Conservation (phyloP, 495 filamentous ascomycete genomes). For the Bryoglossum gracile region DNA sequence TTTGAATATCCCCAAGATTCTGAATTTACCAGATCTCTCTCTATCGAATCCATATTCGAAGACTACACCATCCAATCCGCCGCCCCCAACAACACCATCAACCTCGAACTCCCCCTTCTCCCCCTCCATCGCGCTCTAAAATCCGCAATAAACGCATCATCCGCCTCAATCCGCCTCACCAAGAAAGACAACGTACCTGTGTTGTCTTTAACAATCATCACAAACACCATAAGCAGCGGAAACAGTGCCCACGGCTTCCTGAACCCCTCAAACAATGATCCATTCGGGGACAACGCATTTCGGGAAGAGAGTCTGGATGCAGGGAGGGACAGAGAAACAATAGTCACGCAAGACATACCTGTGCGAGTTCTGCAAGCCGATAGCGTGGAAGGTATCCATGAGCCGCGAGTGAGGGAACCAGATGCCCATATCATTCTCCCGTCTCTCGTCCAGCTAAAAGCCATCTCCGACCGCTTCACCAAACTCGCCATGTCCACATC, state of each 20-base stretch:
- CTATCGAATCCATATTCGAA: constrained; percentile 78
- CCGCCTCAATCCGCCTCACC: constrained; percentile 79
- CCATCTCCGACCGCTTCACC: constrained; percentile 89
- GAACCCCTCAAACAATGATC: constrained; percentile 30
- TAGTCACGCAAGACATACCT: constrained; percentile 95
- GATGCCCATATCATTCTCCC: constrained; percentile 92
- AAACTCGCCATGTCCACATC: constrained; percentile 50
- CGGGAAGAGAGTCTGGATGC: constrained; percentile 42
- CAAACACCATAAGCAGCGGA: constrained; percentile 39
- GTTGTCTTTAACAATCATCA: constrained; percentile 76
- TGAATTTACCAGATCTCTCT: constrained; percentile 36
- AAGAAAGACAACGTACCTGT: constrained; percentile 84
- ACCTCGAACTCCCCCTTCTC: constrained; percentile 83
- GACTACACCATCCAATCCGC: constrained; percentile 82
- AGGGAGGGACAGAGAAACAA: constrained; percentile 63
- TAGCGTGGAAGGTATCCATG: constrained; percentile 76
- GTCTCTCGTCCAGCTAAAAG: constrained; percentile 73
- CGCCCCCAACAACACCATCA: constrained; percentile 73
- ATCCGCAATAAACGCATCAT: constrained; percentile 67
- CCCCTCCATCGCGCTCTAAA: constrained; percentile 79
- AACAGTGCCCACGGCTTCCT: constrained; percentile 23
- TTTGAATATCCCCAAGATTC: not conserved
- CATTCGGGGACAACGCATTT: constrained; percentile 34
- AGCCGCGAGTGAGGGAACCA: constrained; percentile 82
- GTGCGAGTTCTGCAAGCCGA: constrained; percentile 75